Base-by-base conservation (phyloP, 2,329 filamentous ascomycete species). In the Neophaeococcomyces mojaviensis region DNA sequence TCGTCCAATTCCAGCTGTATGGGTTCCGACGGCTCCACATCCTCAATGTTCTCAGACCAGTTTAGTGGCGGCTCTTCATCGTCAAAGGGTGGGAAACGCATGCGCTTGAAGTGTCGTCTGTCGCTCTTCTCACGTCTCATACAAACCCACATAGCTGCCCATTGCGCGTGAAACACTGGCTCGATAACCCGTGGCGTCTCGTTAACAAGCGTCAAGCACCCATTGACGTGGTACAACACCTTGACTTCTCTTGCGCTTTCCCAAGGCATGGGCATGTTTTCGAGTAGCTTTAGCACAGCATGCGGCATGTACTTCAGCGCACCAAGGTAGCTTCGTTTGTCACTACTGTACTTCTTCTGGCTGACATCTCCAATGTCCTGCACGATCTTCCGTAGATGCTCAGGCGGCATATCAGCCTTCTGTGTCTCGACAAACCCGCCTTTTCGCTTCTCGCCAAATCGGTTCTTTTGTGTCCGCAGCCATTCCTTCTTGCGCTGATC, bases 211-310 rank as follows among this genome's bases (percentile, higher is more conserved):
- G 92, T 98, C 68, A 98, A 68, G 61, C 94, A 98, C 24, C 92
- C 92, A 61, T 98, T 98, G 59, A 97, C 89, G 62, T 98, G 92
- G 65, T 98, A 98, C 10, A 98, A 74, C 22, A 98, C 92, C 69
- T 97, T 97, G 51, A 98, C 94, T 61, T 98, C 92, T 52, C 89
- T 81, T 20, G 88, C 82, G 47, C 88, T 92, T 70, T 98, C 92
- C 92, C 92, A 98, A 0, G 92, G 92, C 92, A 98, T 98, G 3
- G 92, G 92, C 92, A 98, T 98, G 60, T 98, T 98, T 71, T 98
- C 92, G 47, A 98, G 68, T 19, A 98, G 76, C 72, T 98, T 98
- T 70, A 98, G 70, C 9, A 98, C 92, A 4, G 92, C 92, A 64
- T 98, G 92, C 1, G 92, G 92, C 92, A 98, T 98, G 70, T 96